These are phyloP conservation scores for Verticillium klebahnii DNA, from an alignment of 2,329 filamentous ascomycete genomes.

Conservation along the genomic window DNA sequence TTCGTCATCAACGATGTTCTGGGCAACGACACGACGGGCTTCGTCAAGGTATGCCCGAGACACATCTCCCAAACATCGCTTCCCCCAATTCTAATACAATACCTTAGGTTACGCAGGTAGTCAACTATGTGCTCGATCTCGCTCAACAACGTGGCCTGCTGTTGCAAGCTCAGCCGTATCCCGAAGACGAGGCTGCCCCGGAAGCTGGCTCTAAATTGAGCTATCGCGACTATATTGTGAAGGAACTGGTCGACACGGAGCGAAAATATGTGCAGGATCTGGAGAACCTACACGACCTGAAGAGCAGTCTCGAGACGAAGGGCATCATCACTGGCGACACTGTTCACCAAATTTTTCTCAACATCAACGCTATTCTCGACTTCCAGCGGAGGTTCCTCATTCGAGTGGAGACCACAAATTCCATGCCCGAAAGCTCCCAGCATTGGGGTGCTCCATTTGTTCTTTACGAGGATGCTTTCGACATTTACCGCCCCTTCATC, in stretches of 20 bases:
- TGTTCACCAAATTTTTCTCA: slow-evolving; percentile 92
- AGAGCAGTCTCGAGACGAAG: slow-evolving; percentile 82
- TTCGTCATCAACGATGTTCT: slow-evolving; percentile 92
- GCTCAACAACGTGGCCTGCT: slow-evolving; percentile 75
- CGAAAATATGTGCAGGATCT: slow-evolving; percentile 97
- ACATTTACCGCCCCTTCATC: slow-evolving; percentile 95
- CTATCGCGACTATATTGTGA: slow-evolving; percentile 80
- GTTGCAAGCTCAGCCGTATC: slow-evolving; percentile 52
- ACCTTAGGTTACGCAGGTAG: slow-evolving; percentile 72
- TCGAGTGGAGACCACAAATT: slow-evolving; percentile 91
- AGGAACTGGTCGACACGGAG: slow-evolving; percentile 90
- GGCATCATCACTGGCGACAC: slow-evolving; percentile 84
- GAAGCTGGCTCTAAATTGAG: slow-evolving; percentile 63
- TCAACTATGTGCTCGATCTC: slow-evolving; percentile 87
- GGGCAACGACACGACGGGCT: slow-evolving; percentile 91
- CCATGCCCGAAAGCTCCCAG: slow-evolving; percentile 68
- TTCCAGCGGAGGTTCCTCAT: slow-evolving; percentile 95
- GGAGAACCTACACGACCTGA: slow-evolving; percentile 88
- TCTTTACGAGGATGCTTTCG: slow-evolving; percentile 79
- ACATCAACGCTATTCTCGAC: slow-evolving; percentile 90
- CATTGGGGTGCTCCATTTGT: slow-evolving; percentile 95
- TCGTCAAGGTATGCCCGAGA: slow-evolving; percentile 68
- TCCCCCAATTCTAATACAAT: slow-evolving; percentile 2
- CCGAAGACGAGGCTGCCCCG: slow-evolving; percentile 46
- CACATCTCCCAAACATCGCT: background rate